Evolutionary conservation across 192 early-diverging fungal species (phyloP).

Genomic region (Lobosporangium transversale): DNA sequence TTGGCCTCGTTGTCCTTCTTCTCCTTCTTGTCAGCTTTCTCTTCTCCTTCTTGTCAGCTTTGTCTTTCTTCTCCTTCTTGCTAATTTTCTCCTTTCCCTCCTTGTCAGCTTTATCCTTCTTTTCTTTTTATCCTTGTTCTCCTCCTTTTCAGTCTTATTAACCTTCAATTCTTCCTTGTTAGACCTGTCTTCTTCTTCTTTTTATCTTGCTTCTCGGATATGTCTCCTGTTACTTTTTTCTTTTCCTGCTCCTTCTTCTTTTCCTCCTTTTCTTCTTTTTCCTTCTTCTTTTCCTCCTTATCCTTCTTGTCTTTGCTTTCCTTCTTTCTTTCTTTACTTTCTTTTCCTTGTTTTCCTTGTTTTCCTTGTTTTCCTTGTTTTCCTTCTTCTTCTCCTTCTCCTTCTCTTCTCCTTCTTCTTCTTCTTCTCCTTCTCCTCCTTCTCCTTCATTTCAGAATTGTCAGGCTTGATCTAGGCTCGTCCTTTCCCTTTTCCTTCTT

Average conservation of each 20-base stretch:
- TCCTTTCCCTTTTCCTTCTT: not conserved
- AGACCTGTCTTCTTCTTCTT: not conserved
- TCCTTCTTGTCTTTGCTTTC: no score
- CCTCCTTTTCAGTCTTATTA: not conserved
- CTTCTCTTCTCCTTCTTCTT: no score
- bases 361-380: no score
- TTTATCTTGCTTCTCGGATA: not conserved
- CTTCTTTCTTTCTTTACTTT: no score
- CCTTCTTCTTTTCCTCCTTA: not conserved
- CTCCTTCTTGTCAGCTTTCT: slow-evolving; percentile 19
- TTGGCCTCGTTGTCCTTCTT: slow-evolving; percentile 23
- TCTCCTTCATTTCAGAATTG: not conserved
- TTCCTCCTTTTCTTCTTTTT: not conserved
- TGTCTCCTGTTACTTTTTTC: not conserved
- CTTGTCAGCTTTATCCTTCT: slow-evolving; percentile 23
- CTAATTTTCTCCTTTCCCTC: slow-evolving; percentile 24
- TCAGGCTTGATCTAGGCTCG: slow-evolving; percentile 5
- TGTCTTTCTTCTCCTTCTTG: slow-evolving; percentile 16
- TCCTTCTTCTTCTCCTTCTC: slow-evolving; percentile 21
- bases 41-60: slow-evolving; percentile 3
- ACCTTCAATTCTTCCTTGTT: not conserved
- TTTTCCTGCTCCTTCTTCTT: not conserved
- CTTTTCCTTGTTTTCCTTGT: no score
- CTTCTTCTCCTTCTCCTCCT: slow-evolving; percentile 1
- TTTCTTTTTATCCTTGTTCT: slow-evolving; percentile 5